Conservation (phyloP, 2,329 filamentous ascomycete genomes). For the Colletotrichum gloeosporioides region DNA sequence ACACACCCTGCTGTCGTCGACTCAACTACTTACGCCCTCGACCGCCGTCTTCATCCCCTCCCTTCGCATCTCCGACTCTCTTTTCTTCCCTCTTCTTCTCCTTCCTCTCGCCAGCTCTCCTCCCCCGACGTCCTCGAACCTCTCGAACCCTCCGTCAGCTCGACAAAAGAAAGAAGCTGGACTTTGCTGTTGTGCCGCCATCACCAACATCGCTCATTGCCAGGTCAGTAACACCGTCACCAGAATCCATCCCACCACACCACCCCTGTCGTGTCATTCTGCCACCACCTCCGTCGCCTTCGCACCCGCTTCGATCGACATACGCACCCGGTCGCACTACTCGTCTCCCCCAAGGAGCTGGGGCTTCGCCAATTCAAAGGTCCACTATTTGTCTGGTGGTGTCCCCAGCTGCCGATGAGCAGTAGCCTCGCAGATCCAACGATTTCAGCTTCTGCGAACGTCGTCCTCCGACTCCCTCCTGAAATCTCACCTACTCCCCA, state of each 20-base stretch:
- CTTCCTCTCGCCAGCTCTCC: not conserved
- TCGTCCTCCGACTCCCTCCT: conserved; percentile 20
- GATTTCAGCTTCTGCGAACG: conserved; percentile 25
- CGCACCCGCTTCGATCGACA: conserved; percentile 4
- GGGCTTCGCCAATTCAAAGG: conserved; percentile 18
- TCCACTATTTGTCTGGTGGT: conserved; percentile 28
- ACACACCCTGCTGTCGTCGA: not conserved
- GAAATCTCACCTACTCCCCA: conserved; percentile 24
- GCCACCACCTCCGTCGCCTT: not conserved
- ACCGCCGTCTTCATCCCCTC: conserved; percentile 15
- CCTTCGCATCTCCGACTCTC: conserved; percentile 15
- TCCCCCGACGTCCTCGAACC: not conserved
- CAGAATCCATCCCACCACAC: not conserved
- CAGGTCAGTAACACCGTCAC: conserved; percentile 11
- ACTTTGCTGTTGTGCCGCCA: conserved; percentile 13
- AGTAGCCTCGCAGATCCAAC: conserved; percentile 26
- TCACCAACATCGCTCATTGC: not conserved
- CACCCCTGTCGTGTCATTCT: conserved; percentile 8
- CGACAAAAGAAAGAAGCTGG: conserved; percentile 18
- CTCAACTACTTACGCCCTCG: conserved; percentile 22
- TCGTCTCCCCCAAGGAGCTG: conserved; percentile 14
- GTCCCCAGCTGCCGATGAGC: conserved; percentile 24
- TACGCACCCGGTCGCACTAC: conserved; percentile 4
- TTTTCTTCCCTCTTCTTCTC: conserved; percentile 3
- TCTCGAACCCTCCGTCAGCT: not conserved